Base-by-base conservation (phyloP, 768 basidiomycete genomes). In the Infundibulicybe gibba region DNA sequence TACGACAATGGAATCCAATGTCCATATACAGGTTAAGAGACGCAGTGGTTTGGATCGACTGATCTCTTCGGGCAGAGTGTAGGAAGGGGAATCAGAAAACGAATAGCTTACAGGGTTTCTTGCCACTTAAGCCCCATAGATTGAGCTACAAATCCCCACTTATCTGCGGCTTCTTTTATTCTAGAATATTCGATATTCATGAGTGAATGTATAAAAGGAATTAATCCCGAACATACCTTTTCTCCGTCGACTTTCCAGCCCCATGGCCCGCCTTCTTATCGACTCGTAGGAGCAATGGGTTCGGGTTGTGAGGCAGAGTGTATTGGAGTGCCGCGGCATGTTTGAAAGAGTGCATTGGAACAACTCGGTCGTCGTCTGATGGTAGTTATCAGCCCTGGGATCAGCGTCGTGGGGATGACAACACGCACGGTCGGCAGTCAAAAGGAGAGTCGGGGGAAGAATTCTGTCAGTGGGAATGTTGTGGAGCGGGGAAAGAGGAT, bases 271-370 rank as follows among this genome's bases (percentile, higher is more conserved):
- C 78, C 59, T 89, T 89, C 65, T 81, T 81, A 58, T 91, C 87
- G 20, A 92, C 80, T 16, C 88, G 78, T 41, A 91, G 68, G 15
- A 93, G 70, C 11, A 92, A 68, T 5, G 90, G 90, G 55, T 89
- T 65, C 0, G 79, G 77, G 60, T 90, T 92, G 40, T 80, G 55
- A 1, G 85, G 73, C 1, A 79, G 64, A 1, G 63, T 67, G 58
- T 91, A 66, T 59, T 93, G 90, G 32, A 91, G 68, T n/a, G 81
- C 80, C 13, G 90, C 90, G 0, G 84, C 82, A 43, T 81, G 74
- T 65, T 93, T 93, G 77, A 87, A 90, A 8, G 88, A 87, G 64
- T 91, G 90, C 60, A 89, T 68, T 1, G 88, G 87, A 4, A 91
- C 88, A n/a, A 92, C 90, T 31, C 90, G 83, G 56, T 90, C 87